Evolutionary conservation across 768 basidiomycete species (phyloP), one percentile per base, ranked within the genome.

Genomic region (Kwoniella bestiolae): DNA sequence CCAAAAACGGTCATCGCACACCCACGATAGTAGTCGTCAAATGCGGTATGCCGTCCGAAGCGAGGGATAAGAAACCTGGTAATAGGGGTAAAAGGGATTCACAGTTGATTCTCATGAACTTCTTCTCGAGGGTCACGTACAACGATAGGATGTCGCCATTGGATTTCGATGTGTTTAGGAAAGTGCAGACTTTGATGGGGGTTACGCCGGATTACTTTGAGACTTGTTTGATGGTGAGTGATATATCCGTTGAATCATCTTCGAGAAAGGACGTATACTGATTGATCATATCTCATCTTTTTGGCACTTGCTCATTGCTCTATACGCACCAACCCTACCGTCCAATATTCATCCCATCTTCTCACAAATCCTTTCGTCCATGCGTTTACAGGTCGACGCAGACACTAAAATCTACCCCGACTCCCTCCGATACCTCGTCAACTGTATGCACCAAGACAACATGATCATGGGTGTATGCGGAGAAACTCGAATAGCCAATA

Each of bases 381-480:
- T 29, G 66, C 46, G 47, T 46, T 21, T 31, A 18, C 62, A 97
- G 95, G 95, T 99, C 70, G 96, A 99, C 82, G 96, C 96, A 61
- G 96, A 99, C 81, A 99, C 96, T 7, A 94, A 92, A 77, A 91
- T 96, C 31, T 92, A 90, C 79, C 91, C 92, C 6, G 89, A 91
- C 46, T 95, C 96, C 1, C 85, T 98, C 44, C 88, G 86, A 61
- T 87, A 91, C 75, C 86, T 98, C 49, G 95, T 99, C 75, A 97
- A 98, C 79, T 93, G 91, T 82, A 94, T 98, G 94, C 94, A 98
- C 72, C 91, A 96, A 80, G 96, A 99, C 82, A 91, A 90, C 77
- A 87, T 94, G 88, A 94, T 98, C 80, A 99, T 99, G 96, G 96
- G 96, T 31, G 91, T 94, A 32, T 98, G 96, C 79, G 96, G 96